Evolutionary conservation across 2,329 filamentous ascomycete genomes (phyloP).

Genomic region (Penicillium paneum): DNA sequence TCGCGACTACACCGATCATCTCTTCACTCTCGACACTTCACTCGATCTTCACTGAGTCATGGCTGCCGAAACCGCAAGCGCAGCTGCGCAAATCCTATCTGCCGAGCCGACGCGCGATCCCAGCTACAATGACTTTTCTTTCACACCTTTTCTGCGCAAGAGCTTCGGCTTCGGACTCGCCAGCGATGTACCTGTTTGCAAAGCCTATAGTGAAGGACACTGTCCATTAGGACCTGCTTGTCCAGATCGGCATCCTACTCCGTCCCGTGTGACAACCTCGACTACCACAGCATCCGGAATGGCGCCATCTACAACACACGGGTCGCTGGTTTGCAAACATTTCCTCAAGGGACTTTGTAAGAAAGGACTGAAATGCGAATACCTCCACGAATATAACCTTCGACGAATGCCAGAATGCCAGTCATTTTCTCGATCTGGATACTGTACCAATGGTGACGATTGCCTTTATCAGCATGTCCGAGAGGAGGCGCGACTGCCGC

Average conservation of each 20-base stretch:
- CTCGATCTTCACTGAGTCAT: conserved; percentile 18
- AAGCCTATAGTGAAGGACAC: conserved; percentile 78
- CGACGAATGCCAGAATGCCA: conserved; percentile 98
- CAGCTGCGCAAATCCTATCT: conserved; percentile 36
- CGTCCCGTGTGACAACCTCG: conserved; percentile 44
- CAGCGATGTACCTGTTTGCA: conserved; percentile 75
- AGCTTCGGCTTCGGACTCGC: conserved; percentile 83
- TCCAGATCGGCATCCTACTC: conserved; percentile 72
- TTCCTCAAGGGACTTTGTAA: conserved; percentile 97
- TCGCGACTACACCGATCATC: not conserved
- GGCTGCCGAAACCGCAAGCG: conserved; percentile 34
- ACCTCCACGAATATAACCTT: conserved; percentile 97
- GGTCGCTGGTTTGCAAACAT: conserved; percentile 89
- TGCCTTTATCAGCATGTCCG: conserved; percentile 91
- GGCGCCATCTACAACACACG: conserved; percentile 41
- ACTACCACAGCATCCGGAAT: conserved; percentile 43
- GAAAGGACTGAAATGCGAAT: conserved; percentile 95
- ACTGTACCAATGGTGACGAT: conserved; percentile 95
- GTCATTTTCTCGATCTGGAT: conserved; percentile 88
- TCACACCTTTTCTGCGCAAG: conserved; percentile 77
- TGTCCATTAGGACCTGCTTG: conserved; percentile 83
- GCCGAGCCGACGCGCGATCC: conserved; percentile 37
- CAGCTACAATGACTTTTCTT: conserved; percentile 68
- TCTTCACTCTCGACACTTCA: not conserved
- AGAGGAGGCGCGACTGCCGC: conserved; percentile 71